phyloP scores from a whole-genome alignment of 768 basidiomycete genomes.

The Gautieria morchelliformis region DNA sequence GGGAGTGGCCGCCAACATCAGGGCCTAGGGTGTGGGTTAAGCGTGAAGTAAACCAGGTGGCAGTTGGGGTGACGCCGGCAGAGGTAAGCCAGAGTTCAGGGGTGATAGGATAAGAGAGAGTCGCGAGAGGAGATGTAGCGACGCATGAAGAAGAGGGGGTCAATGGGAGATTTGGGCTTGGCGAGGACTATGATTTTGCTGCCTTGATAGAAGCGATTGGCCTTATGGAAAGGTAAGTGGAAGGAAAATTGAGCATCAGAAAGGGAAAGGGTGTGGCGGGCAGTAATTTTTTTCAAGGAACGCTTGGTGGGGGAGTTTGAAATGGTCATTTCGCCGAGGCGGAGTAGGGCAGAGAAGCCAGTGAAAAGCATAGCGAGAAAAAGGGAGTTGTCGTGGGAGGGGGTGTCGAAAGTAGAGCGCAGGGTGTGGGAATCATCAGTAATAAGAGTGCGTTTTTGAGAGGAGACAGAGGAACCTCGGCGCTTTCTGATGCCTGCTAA shows the following conservation, averaged over 20 bases:
- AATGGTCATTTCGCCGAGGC: slow-evolving; percentile 20
- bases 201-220: slow-evolving; percentile 21
- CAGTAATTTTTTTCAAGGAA: slow-evolving; percentile 14
- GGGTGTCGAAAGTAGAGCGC: slow-evolving; percentile 10
- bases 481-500: slow-evolving; percentile 12
- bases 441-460: slow-evolving; percentile 22
- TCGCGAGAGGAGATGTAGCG: no score
- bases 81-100: no score
- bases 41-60: no score
- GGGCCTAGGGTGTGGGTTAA: no score
- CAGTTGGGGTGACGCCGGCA: no score
- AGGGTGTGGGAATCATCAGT: slow-evolving; percentile 15
- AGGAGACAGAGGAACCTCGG: not conserved
- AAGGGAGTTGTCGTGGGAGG: slow-evolving; percentile 16
- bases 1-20: no score
- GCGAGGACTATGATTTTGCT: no score
- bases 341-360: slow-evolving; percentile 18
- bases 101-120: no score
- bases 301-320: slow-evolving; percentile 12
- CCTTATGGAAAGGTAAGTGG: no score
- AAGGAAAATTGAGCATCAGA: slow-evolving; percentile 27
- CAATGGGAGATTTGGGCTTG: no score
- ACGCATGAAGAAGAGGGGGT: no score
- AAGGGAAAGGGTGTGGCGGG: slow-evolving; percentile 19
- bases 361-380: slow-evolving; percentile 20